phyloP scores from a whole-genome alignment of 306 rosid species.

The Bauhinia variegata region DNA sequence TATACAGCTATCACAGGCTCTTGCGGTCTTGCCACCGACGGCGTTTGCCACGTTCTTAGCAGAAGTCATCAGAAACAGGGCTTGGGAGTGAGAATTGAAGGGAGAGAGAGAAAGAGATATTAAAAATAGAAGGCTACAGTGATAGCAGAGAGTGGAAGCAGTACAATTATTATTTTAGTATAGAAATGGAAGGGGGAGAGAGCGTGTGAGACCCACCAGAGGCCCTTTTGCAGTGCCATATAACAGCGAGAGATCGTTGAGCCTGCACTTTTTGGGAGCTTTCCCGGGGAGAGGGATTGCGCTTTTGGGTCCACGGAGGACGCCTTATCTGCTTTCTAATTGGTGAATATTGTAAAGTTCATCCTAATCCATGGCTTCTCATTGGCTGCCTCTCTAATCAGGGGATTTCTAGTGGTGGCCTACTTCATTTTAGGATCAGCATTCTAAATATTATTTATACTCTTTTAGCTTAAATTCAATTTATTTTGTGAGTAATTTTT shows the following conservation, averaged over 20 bases:
- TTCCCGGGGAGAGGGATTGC: conserved; percentile 31
- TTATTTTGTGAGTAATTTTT: too few relatives aligned
- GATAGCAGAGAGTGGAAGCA: not conserved
- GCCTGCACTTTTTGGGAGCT: conserved; percentile 54
- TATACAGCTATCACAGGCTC: conserved; percentile 93
- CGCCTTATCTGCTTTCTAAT: conserved; percentile 65
- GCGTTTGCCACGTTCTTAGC: conserved; percentile 53
- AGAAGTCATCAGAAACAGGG: conserved; percentile 38
- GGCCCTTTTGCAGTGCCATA: conserved; percentile 60
- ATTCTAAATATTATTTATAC: too few relatives aligned
- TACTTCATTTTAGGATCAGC: conserved; percentile 36
- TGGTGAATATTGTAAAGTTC: conserved; percentile 46
- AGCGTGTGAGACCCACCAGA: conserved; percentile 54
- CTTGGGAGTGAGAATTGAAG: not conserved
- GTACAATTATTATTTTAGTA: conserved; percentile 7
- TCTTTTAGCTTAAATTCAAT: too few relatives aligned
- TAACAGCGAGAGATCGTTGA: conserved; percentile 26
- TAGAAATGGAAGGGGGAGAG: not conserved
- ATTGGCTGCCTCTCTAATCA: conserved; percentile 55
- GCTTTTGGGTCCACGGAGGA: conserved; percentile 48
- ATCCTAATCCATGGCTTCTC: conserved; percentile 46
- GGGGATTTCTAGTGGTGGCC: conserved; percentile 59
- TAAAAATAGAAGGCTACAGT: not conserved
- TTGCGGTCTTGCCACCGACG: conserved; percentile 75
- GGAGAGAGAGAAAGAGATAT: too few relatives aligned